Evolutionary conservation across 805 yeast species (phyloP), one percentile per base, ranked within the genome.

Genomic region (Soucietia sequanensis): DNA sequence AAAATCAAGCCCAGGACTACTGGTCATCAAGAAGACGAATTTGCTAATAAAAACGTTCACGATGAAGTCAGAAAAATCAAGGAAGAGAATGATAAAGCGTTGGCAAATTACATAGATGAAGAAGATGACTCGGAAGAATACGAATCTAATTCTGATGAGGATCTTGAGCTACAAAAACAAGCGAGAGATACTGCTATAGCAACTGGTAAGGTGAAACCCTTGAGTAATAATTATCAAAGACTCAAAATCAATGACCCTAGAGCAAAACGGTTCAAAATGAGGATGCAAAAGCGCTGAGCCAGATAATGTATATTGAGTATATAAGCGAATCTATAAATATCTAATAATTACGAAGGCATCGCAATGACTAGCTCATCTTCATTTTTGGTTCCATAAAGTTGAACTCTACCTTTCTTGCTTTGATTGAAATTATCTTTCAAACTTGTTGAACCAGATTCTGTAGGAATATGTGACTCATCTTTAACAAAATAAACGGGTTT

Each of bases 201-300:
- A 7, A 38, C 39, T 40, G 28, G 37, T 33, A 56, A 43, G 45
- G 39, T 52, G 17, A 56, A 59, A 28, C 67, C 70, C 2, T 45
- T 68, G 15, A 74, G 73, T 39, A 61, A 55, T 46, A 79, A 79
- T 49, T 79, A 65, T 56, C 74, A 73, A 44, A 58, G 79, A 37
- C 57, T 74, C 33, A 78, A 76, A 50, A 65, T 79, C 30, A 74
- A 75, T 26, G 73, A 65, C 30, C 70, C 72, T 9, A 52, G 72
- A 23, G 43, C 65, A n/a, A 60, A 57, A 35, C 53, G 56, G 16
- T 66, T 65, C 46, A 68, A 66, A 45, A 66, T 68, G 41, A 58
- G 78, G 42, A 54, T 57, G 50, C 58, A 60, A 44, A 39, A 67
- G 28, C 47, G 46, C 30, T 27, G 18, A 33, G 23, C 8, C 3